Evolutionary conservation across 2,329 filamentous ascomycete genomes (phyloP).

Genomic region (Teratosphaeria epicoccoides): DNA sequence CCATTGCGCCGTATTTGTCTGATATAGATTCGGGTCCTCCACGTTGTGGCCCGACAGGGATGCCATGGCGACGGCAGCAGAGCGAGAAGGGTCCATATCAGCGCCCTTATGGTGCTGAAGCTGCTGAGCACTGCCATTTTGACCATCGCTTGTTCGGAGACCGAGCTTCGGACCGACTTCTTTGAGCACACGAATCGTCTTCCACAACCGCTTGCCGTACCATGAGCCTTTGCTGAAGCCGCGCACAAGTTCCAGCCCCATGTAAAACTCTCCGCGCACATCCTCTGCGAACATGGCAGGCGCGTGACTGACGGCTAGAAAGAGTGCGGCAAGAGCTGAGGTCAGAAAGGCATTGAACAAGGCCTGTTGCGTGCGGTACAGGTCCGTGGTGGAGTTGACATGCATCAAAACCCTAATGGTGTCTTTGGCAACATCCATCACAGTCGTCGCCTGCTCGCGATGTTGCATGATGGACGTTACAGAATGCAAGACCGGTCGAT

Average conservation of each 20-base stretch:
- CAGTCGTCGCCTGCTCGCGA: slow-evolving; percentile 59
- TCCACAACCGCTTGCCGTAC: slow-evolving; percentile 64
- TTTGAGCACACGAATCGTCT: slow-evolving; percentile 58
- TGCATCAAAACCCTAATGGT: slow-evolving; percentile 62
- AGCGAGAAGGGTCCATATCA: slow-evolving; percentile 47
- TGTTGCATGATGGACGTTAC: slow-evolving; percentile 73
- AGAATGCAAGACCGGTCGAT: slow-evolving; percentile 77
- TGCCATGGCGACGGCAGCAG: slow-evolving; percentile 55
- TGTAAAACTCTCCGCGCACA: slow-evolving; percentile 68
- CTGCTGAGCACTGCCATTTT: background rate
- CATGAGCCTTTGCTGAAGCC: slow-evolving; percentile 61
- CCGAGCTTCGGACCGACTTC: slow-evolving; percentile 62
- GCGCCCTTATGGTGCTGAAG: slow-evolving; percentile 16
- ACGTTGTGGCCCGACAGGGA: slow-evolving; percentile 53
- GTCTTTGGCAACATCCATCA: slow-evolving; percentile 64
- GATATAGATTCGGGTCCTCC: slow-evolving; percentile 45
- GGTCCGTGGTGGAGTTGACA: slow-evolving; percentile 59
- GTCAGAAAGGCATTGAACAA: slow-evolving; percentile 75
- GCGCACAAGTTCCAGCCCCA: slow-evolving; percentile 63
- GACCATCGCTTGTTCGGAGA: slow-evolving; percentile 30
- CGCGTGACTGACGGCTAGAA: slow-evolving; percentile 65
- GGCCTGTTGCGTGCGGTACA: slow-evolving; percentile 61
- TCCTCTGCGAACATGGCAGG: slow-evolving; percentile 58
- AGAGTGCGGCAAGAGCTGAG: slow-evolving; percentile 63
- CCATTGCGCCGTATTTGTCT: slow-evolving; percentile 13